A percentile compares a stretch with the other conserved stretches of the same genome.
These are phyloP conservation scores for Mrakia frigida DNA, from an alignment of 768 basidiomycete species.

Conservation along the genomic window DNA sequence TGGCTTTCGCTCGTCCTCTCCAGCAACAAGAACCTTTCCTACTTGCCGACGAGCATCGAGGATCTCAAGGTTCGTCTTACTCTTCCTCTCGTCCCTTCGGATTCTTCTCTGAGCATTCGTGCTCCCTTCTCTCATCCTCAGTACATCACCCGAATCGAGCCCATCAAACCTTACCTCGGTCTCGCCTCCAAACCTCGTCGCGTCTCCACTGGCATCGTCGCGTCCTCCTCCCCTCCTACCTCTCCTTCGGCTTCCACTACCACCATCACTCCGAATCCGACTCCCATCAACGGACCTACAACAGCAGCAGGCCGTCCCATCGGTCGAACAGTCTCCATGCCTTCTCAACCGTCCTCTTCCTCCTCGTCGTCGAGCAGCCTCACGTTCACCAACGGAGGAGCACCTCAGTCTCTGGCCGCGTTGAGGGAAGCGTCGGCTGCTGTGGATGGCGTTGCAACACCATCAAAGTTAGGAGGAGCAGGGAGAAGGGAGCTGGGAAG, in stretches of 20 bases:
- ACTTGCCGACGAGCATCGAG: background rate
- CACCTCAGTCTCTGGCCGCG: background rate
- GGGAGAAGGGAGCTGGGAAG: background rate
- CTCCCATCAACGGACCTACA: background rate
- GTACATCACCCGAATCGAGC: background rate
- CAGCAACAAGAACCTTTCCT: background rate
- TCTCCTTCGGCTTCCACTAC: background rate
- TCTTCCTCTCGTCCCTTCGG: background rate
- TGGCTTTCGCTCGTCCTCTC: background rate
- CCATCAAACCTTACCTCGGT: background rate
- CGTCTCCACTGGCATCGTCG: background rate
- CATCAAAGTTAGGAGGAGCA: background rate
- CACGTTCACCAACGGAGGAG: background rate
- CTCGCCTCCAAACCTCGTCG: background rate
- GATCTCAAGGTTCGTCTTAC: background rate
- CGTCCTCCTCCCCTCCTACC: background rate
- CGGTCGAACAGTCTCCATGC: slow-evolving; percentile 1
- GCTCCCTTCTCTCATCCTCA: background rate
- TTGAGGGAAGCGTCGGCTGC: background rate
- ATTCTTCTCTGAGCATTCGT: background rate
- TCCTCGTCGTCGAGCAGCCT: background rate
- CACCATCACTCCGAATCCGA: no score
- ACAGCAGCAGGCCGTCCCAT: background rate
- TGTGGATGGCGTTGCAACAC: background rate
- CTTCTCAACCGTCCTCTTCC: background rate